phyloP scores from a whole-genome alignment of 2,329 filamentous ascomycete genomes.

The Penicillium janthinellum region DNA sequence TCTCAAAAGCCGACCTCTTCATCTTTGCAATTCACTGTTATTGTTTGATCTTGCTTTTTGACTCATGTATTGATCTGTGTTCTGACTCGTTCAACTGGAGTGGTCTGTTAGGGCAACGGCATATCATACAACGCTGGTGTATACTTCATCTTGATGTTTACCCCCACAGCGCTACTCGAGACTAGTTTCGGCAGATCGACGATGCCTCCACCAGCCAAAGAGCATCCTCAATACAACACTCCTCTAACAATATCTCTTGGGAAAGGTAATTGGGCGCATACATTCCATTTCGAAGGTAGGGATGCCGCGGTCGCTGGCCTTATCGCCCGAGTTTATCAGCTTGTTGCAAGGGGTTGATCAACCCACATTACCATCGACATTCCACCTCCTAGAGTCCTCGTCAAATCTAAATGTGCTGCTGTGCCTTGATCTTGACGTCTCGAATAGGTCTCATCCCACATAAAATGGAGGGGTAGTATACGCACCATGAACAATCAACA shows the following conservation, averaged over 20 bases:
- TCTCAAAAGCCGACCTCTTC: neutral
- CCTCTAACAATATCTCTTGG: neutral
- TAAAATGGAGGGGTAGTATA: neutral
- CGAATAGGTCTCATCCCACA: neutral
- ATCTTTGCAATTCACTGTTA: neutral
- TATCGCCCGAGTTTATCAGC: neutral
- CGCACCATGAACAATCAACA: neutral
- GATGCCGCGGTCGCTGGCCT: neutral
- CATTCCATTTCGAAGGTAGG: constrained; percentile 13
- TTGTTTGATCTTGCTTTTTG: neutral
- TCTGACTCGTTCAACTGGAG: no score
- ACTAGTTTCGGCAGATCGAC: constrained; percentile 6
- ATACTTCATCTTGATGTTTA: neutral
- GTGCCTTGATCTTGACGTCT: neutral
- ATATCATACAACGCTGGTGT: neutral
- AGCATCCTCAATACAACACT: neutral
- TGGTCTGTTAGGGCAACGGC: neutral
- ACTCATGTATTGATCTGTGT: neutral
- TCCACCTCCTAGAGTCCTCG: constrained; percentile 16
- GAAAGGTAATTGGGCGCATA: neutral
- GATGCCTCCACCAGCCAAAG: neutral
- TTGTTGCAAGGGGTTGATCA: constrained; percentile 1
- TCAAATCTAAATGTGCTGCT: constrained; percentile 8
- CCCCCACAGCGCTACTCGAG: neutral
- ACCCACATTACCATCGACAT: constrained; percentile 17